Evolutionary conservation across 345 rosid species (phyloP), one percentile per base, ranked within the genome.

Genomic region (Acer saccharum): DNA sequence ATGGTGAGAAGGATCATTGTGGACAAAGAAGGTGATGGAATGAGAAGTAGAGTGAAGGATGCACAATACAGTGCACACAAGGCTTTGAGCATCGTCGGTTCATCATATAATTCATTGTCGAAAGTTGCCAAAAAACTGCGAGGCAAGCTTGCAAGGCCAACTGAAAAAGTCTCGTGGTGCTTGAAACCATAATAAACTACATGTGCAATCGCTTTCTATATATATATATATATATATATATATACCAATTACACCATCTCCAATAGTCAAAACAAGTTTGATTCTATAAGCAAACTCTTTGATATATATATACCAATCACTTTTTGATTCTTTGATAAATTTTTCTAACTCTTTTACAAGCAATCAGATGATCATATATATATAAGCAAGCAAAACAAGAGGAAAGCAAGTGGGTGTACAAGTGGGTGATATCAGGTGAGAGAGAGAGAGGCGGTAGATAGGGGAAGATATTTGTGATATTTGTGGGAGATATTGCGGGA

Each of bases 1-100:
- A 41, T 78, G 80, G 60, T 84, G 1, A 78, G 78, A 57, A 72
- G 6, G 7, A 29, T 81, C 4, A 84, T 78, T 78, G 84, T 52
- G 4, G 78, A 32, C 0, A 64, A 78, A 21, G 79, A 69, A 61
- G 83, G 71, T 3, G 41, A 21, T 17, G 1, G 2, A 17, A 65
- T 82, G 6, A 80, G 76, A 44, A 44, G 7, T 12, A 76, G 58
- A 39, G 80, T 46, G 0, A 68, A 78, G 18, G 54, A 68, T 12
- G 39, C 78, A 0, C 75, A 80, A 44, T 0, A 0, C 35, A 62
- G 71, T 4, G 81, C 80, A 0, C 32, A 75, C 1, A 75, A 78
- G 62, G 80, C 80, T 18, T 29, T 55, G 12, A 44, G 68, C 0
- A 4, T 61, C n/a, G 78, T 69, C 2, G 86, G 79, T 3, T 78